phyloP scores from a whole-genome alignment of 768 basidiomycete genomes.

The Mycena vulgaris region DNA sequence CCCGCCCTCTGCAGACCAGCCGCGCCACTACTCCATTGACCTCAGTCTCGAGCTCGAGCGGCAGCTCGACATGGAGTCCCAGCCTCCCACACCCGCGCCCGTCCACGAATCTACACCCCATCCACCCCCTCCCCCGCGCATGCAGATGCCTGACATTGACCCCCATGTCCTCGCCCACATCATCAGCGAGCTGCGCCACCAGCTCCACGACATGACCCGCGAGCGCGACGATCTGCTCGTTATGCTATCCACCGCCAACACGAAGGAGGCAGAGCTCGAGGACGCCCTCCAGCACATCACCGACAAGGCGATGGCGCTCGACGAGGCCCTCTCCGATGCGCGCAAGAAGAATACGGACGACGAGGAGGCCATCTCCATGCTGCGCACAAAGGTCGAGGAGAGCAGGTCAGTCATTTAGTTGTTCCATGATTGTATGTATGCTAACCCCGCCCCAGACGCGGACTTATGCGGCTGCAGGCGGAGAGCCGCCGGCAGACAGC shows the following conservation, averaged over 20 bases:
- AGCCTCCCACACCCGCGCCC: constrained; percentile 61
- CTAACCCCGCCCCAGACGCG: constrained; percentile 66
- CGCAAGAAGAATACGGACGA: constrained; percentile 74
- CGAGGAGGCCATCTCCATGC: constrained; percentile 81
- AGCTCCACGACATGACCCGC: constrained; percentile 72
- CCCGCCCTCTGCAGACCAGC: not conserved
- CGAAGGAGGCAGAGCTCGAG: constrained; percentile 71
- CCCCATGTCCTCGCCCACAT: constrained; percentile 84
- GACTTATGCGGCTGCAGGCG: constrained; percentile 88
- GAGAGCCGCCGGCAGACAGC: constrained; percentile 78
- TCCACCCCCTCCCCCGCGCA: constrained; percentile 25
- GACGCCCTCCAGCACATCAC: constrained; percentile 77
- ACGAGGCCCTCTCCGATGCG: constrained; percentile 69
- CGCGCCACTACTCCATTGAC: constrained; percentile 77
- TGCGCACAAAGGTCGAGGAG: constrained; percentile 90
- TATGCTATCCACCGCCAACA: constrained; percentile 64
- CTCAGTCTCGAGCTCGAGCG: constrained; percentile 85
- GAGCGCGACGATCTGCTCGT: constrained; percentile 80
- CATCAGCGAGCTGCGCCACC: constrained; percentile 79
- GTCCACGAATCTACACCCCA: not conserved
- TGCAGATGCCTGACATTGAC: constrained; percentile 65
- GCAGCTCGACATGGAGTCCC: constrained; percentile 78
- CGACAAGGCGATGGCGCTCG: constrained; percentile 73
- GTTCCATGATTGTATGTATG: constrained; percentile 9
- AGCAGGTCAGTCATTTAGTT: constrained; percentile 71